Conservation (phyloP, 2,329 filamentous ascomycete species). For the Colletotrichum acutatum region DNA sequence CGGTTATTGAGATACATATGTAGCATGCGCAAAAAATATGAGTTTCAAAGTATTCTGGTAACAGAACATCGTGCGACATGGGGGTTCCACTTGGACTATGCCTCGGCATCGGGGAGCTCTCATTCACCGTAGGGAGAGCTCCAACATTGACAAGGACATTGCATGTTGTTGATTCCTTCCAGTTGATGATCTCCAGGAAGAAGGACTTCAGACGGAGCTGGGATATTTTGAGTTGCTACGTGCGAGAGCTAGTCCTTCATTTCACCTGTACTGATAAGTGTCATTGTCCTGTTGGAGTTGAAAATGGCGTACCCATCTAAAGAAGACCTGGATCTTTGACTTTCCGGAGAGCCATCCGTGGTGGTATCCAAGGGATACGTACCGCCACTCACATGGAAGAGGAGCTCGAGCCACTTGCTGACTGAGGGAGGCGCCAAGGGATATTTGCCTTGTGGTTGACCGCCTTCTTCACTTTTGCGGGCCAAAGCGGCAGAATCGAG, state of each 20-base stretch:
- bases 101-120: slow-evolving; percentile 23
- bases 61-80: background rate
- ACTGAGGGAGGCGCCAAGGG: background rate
- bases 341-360: background rate
- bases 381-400: no score
- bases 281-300: background rate
- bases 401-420: slow-evolving; percentile 21
- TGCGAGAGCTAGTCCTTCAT: background rate
- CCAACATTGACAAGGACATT: background rate
- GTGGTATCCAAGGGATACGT: background rate
- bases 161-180: background rate
- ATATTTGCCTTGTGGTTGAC: background rate
- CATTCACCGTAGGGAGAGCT: background rate
- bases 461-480: background rate
- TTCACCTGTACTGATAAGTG: background rate
- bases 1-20: slow-evolving; percentile 12
- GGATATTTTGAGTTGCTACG: background rate
- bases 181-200: background rate
- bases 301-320: background rate
- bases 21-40: no score
- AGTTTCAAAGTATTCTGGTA: background rate
- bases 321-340: background rate
- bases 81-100: slow-evolving; percentile 7
- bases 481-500: slow-evolving; percentile 9
- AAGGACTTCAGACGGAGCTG: slow-evolving; percentile 1